Evolutionary conservation across 2,329 filamentous ascomycete genomes (phyloP).

Genomic region (Aureobasidium melanogenum): DNA sequence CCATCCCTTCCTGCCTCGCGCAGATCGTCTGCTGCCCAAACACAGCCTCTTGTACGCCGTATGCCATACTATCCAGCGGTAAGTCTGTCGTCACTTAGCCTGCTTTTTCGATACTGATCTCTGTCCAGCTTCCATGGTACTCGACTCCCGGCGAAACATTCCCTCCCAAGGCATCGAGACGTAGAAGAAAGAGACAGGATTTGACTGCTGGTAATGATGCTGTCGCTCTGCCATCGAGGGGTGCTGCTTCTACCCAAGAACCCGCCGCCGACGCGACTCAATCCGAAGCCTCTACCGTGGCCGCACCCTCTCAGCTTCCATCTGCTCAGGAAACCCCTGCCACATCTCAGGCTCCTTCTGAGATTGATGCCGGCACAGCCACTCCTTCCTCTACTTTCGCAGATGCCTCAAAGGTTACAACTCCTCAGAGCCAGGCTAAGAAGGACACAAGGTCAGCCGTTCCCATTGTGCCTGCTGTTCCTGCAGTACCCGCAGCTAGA

Average conservation of each 20-base stretch:
- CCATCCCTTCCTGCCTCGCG: conserved; percentile 23
- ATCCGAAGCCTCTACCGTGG: conserved; percentile 36
- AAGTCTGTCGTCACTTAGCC: conserved; percentile 18
- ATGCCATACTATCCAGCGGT: conserved; percentile 44
- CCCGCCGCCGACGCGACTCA: conserved; percentile 22
- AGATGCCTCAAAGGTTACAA: conserved; percentile 24
- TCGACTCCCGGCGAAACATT: conserved; percentile 47
- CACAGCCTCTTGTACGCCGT: conserved; percentile 16
- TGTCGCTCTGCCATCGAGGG: conserved; percentile 46
- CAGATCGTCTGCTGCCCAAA: conserved; percentile 18
- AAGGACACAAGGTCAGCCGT: conserved; percentile 37
- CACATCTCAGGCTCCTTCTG: conserved; percentile 50
- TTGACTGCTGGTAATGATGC: conserved; percentile 25
- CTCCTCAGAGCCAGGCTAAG: conserved; percentile 26
- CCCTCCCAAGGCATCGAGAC: conserved; percentile 41
- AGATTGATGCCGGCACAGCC: conserved; percentile 44
- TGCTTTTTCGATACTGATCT: not conserved
- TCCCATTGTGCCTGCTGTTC: conserved; percentile 43
- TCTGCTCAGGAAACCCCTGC: conserved; percentile 43
- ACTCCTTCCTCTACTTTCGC: conserved; percentile 39
- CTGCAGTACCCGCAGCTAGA: conserved; percentile 30
- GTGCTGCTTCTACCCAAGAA: conserved; percentile 20
- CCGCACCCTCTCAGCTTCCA: conserved; percentile 27
- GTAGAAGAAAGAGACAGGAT: conserved; percentile 35
- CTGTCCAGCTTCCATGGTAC: conserved; percentile 49